phyloP scores from a whole-genome alignment of 805 yeast species.

The Metschnikowia proteae region DNA sequence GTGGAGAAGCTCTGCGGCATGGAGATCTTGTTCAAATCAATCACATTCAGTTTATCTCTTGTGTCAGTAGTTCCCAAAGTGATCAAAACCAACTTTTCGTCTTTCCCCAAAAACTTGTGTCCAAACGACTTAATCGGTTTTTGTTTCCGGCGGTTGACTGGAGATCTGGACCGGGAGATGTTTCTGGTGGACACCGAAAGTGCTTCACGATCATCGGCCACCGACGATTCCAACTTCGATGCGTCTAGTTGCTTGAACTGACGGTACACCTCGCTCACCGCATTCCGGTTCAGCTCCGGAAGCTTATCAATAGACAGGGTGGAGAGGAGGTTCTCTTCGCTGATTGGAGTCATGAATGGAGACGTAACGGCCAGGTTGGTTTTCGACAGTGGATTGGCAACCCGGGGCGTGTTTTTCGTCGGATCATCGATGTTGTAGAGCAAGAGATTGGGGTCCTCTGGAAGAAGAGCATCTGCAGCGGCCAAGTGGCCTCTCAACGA shows the following conservation, averaged over 20 bases:
- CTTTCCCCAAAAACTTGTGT: constrained; percentile 61
- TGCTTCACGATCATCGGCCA: constrained; percentile 22
- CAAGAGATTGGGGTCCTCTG: constrained; percentile 35
- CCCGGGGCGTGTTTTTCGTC: constrained; percentile 25
- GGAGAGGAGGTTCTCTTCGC: constrained; percentile 19
- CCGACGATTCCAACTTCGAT: constrained; percentile 10
- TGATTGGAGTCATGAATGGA: constrained; percentile 15
- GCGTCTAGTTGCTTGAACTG: constrained; percentile 32
- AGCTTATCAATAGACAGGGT: constrained; percentile 36
- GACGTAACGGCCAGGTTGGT: constrained; percentile 12
- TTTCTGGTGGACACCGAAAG: constrained; percentile 8
- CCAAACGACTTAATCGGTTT: constrained; percentile 80
- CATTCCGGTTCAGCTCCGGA: constrained; percentile 30
- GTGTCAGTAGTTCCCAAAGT: constrained; percentile 86
- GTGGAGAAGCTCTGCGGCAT: constrained; percentile 72
- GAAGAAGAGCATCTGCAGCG: constrained; percentile 60
- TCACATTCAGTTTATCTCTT: constrained; percentile 53
- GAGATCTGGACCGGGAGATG: constrained; percentile 13
- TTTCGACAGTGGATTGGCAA: constrained; percentile 16
- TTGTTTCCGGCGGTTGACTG: constrained; percentile 23
- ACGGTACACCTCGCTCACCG: constrained; percentile 37
- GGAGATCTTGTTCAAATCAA: constrained; percentile 71
- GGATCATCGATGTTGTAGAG: constrained; percentile 35
- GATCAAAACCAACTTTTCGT: constrained; percentile 69
- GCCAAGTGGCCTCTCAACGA: constrained; percentile 80